phyloP scores from a whole-genome alignment of 768 basidiomycete genomes.

The Candolleomyces eurysporus region DNA sequence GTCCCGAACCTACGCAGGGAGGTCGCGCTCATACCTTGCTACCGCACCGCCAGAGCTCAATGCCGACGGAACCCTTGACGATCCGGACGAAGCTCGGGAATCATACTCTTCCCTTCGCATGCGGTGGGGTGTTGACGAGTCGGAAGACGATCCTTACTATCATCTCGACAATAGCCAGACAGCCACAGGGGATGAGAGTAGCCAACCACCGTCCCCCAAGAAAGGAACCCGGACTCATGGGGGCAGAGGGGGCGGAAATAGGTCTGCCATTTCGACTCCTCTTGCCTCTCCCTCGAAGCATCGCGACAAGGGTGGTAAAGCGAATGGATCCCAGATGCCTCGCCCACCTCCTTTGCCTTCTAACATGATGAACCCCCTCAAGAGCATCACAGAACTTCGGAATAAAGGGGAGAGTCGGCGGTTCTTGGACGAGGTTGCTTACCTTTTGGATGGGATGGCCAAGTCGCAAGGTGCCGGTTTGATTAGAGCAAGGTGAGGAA shows the following conservation, averaged over 20 bases:
- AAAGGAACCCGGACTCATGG: background rate
- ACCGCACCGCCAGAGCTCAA: conserved; percentile 33
- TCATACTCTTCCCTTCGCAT: conserved; percentile 71
- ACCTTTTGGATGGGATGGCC: conserved; percentile 79
- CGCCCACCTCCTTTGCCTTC: conserved; percentile 35
- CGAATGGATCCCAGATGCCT: conserved; percentile 21
- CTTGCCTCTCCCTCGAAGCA: conserved; percentile 34
- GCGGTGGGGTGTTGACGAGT: conserved; percentile 75
- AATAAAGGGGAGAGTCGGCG: conserved; percentile 78
- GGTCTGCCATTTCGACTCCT: conserved; percentile 29
- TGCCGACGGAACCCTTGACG: conserved; percentile 21
- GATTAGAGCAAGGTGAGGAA: conserved; percentile 61
- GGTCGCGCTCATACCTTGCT: conserved; percentile 78
- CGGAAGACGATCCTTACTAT: conserved; percentile 65
- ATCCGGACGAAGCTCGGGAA: conserved; percentile 56
- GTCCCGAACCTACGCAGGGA: conserved; percentile 70
- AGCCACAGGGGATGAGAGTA: background rate
- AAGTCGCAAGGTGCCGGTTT: conserved; percentile 49
- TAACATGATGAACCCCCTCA: conserved; percentile 70
- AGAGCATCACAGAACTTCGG: conserved; percentile 78
- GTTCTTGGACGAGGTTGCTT: conserved; percentile 83
- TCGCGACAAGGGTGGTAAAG: conserved; percentile 30
- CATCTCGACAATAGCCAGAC: conserved; percentile 1
- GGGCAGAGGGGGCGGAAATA: background rate
- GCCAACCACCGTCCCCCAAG: conserved; percentile 3